Evolutionary conservation across 2,329 filamentous ascomycete genomes (phyloP), one percentile per base, ranked within the genome.

Genomic region (Colletotrichum sp.): DNA sequence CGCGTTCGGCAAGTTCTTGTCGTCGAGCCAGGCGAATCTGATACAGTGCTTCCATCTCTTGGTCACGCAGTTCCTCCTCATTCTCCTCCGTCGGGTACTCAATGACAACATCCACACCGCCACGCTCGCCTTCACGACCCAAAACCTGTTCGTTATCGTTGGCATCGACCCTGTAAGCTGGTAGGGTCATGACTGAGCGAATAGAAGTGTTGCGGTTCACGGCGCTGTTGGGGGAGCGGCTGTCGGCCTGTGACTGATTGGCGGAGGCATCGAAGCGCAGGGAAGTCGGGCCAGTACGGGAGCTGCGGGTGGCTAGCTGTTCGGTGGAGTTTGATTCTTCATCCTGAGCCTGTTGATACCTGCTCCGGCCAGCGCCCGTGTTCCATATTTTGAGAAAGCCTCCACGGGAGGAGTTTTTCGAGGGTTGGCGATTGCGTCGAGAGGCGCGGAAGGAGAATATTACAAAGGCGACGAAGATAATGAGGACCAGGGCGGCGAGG

Each of bases 171-270:
- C 94, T 93, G 83, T 99, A 99, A 0, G 94, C 91, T 0, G 97
- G 97, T 4, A 99, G 86, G 0, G 97, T 98, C 90, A 98, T 97
- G 71, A 98, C 92, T n/a, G 95, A 98, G 71, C 96, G 93, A 61
- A 98, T 89, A 10, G 95, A 97, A 2, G 95, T 96, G 80, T 96
- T 94, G 36, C 96, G 91, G 81, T 96, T 94, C 14, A 98, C 91
- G 1, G 82, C 85, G 43, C 82, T 70, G 78, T 81, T 78, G 73
- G 79, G 77, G 30, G 78, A 79, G n/a, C 77, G 76, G 34, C 73
- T 43, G 55, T 76, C 71, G 55, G 74, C 73, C 21, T 79, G 78
- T 26, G 79, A 28, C 24, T 77, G 32, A 71, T 79, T 79, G 55
- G 75, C 59, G 10, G 77, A 64, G 55, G 66, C 72, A 61, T 70